phyloP scores from a whole-genome alignment of 1,139 yeast genomes.

The Kurtzmaniella quercitrusa region DNA sequence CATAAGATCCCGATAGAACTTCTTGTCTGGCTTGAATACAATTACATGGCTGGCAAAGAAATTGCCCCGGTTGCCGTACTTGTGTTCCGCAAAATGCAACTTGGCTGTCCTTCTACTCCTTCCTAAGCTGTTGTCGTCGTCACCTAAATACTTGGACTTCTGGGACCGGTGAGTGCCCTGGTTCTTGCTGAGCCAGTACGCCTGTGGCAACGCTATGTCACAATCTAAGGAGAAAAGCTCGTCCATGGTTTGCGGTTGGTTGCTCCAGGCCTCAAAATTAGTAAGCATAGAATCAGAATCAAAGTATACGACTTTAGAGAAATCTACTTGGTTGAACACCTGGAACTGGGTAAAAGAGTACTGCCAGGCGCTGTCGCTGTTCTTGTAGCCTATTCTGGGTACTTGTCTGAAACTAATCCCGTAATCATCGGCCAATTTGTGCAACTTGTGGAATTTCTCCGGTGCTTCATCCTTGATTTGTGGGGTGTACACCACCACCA shows the following conservation, averaged over 20 bases:
- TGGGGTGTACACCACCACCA: conserved; percentile 24
- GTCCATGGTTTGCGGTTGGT: conserved; percentile 20
- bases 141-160: conserved; percentile 7
- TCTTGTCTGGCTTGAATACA: conserved; percentile 37
- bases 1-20: conserved; percentile 24
- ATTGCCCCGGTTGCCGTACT: conserved; percentile 23
- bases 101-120: conserved; percentile 1
- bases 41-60: conserved; percentile 43
- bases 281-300: conserved; percentile 42
- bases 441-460: conserved; percentile 6
- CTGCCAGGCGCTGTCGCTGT: conserved; percentile 35
- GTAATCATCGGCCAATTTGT: conserved; percentile 8
- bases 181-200: conserved; percentile 29
- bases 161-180: background rate
- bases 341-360: conserved; percentile 53
- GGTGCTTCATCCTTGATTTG: conserved; percentile 12
- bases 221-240: conserved; percentile 29
- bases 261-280: conserved; percentile 8
- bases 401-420: conserved; percentile 17
- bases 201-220: conserved; percentile 32
- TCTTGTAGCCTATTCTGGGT: conserved; percentile 10
- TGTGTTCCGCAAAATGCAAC: conserved; percentile 23
- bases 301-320: conserved; percentile 31
- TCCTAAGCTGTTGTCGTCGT: conserved; percentile 1
- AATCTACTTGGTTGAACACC: conserved; percentile 47